Evolutionary conservation across 306 rosid genomes (phyloP), one percentile per base, ranked within the genome.

Genomic region (Leucaena leucocephala): DNA sequence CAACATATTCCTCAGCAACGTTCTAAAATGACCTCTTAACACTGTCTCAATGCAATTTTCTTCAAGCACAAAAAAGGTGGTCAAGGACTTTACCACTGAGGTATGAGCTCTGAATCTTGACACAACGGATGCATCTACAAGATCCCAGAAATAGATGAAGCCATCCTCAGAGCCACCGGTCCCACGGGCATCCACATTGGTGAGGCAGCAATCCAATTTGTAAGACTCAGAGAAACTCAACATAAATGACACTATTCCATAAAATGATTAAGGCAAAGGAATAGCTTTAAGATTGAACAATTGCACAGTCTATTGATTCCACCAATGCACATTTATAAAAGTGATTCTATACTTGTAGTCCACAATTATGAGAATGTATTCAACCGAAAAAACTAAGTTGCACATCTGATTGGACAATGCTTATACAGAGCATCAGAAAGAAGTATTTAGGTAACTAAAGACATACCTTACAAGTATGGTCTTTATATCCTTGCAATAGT

Each of bases 91-190:
- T 95, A 95, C 98, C 91, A 91, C 94, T n/a, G 98, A 90, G 11
- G 87, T 74, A 81, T 95, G 99, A 39, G 98, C 98, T 76, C 86
- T 91, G 86, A 93, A 90, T 27, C 85, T 88, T 74, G 96, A 88
- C 21, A 86, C 97, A 49, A 92, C 90, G 43, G 92, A 87, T 68
- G 93, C 98, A 77, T 95, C 99, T 22, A 95, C 98, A 76, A 95
- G 88, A 86, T 93, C 98, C 98, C 98, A 95, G 80, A 92, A 91
- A 85, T 87, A 93, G 39, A 95, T 83, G 78, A 50, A 91, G 59
- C 97, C 98, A 86, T 95, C 97, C 85, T 95, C 98, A 36, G 97
- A 95, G 78, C 98, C 99, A 80, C 98, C 94, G 13, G 89, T 81
- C 73, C 93, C 91, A 86, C 89, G 89, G 75, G 97, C 97, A 88